Conservation (phyloP, 192 early-diverging fungal species). For the Linderina pennispora region DNA sequence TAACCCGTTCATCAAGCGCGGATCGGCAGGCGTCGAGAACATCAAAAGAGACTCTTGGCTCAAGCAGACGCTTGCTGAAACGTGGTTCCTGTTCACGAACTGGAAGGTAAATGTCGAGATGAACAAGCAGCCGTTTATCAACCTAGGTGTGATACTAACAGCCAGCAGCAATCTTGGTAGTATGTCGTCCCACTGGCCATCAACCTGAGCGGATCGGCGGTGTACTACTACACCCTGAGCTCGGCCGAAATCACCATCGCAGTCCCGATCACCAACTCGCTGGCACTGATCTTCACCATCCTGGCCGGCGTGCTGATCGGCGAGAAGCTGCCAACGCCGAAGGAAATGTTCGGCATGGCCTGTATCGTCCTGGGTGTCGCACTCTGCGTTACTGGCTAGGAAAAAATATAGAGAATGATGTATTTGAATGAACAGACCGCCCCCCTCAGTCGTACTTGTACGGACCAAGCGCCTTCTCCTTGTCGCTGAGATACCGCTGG, state of each 20-base stretch:
- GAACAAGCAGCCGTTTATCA: neutral
- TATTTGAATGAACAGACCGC: too few species aligned
- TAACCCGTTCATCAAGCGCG: conserved; percentile 95
- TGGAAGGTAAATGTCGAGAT: conserved; percentile 59
- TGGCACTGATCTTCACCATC: conserved; percentile 83
- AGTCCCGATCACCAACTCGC: conserved; percentile 86
- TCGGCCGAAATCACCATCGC: conserved; percentile 78
- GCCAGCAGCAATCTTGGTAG: too few species aligned
- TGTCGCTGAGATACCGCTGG: conserved; percentile 37
- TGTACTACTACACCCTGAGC: conserved; percentile 91
- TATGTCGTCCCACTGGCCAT: conserved; percentile 81
- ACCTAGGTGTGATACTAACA: neutral
- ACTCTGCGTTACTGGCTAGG: conserved; percentile 53
- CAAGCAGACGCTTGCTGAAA: conserved; percentile 55
- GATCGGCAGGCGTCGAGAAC: conserved; percentile 70
- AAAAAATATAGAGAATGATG: neutral
- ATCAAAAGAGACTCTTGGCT: conserved; percentile 58
- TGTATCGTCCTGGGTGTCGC: conserved; percentile 64
- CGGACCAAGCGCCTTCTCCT: conserved; percentile 19
- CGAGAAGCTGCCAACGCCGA: conserved; percentile 61
- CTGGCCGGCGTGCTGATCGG: conserved; percentile 75
- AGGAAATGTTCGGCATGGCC: conserved; percentile 58
- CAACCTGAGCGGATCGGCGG: conserved; percentile 86
- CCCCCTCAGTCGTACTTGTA: too few species aligned
- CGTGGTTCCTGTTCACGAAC: conserved; percentile 69